Evolutionary conservation across 441 rosid species (phyloP), one percentile per base, ranked within the genome.

Genomic region (Populus trichocarpa): DNA sequence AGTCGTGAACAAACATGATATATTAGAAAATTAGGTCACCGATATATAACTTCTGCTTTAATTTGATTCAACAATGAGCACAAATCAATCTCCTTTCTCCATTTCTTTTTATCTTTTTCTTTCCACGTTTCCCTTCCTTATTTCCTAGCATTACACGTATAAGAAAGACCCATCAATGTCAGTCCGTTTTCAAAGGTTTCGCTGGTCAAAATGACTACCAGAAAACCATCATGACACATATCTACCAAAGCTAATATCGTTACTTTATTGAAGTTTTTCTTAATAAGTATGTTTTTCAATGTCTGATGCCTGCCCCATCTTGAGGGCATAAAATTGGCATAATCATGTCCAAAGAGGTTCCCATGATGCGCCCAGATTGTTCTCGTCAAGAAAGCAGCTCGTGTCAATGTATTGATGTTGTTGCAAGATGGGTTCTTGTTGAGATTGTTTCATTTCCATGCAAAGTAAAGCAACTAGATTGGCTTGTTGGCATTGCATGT

Each of bases 331-430:
- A 14, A 20, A 46, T 13, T 46, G 57, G 20, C 20, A 46, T 69
- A 46, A 81, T 89, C 85, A 91, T 82, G 93, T 80, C 93, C 90
- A 91, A 25, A 92, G 93, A 79, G 93, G 88, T 75, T 90, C 98
- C 98, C 96, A 92, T 63, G 85, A 64, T 10, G 88, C 71, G 30
- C 80, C 81, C 5, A 88, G 38, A 71, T 73, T 88, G 79, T 38
- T 85, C 28, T 94, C 97, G 18, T 89, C 94, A 35, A 85, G 77
- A 82, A 89, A 86, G 82, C 86, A 83, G 74, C 84, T 85, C 76
- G 77, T 87, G 80, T 36, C 67, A 13, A 82, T 86, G 79, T 84
- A 79, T 82, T 86, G 85, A 12, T 84, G 85, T 25, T 83, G 89
- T 0, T 72, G 66, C 11, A 28, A 67, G 12, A 26, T 14, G 26